A percentile compares a stretch with the other conserved stretches of the same genome.
Evolutionary conservation across 148 eudicot genomes (phyloP).

Genomic region (Cornus suecica): DNA sequence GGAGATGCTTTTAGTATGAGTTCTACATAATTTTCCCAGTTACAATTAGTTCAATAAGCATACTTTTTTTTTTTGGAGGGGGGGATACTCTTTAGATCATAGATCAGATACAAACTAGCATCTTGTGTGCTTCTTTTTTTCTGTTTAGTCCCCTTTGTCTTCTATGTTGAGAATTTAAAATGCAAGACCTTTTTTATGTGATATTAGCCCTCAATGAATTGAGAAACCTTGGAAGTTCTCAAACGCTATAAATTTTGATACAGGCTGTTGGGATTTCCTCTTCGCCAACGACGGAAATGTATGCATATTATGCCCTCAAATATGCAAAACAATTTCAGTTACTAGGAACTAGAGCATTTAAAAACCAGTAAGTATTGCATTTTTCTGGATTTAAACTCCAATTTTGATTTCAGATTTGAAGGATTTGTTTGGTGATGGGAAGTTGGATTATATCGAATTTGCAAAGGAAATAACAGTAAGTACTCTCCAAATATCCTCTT

Average conservation of each 20-base stretch:
- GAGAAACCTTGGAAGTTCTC: neutral
- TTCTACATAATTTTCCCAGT: neutral
- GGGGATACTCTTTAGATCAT: neutral
- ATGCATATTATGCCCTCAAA: slow-evolving; percentile 18
- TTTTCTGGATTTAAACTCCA: neutral
- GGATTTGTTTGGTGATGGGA: slow-evolving; percentile 60
- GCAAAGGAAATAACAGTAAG: slow-evolving; percentile 76
- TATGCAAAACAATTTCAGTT: neutral
- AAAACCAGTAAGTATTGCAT: neutral
- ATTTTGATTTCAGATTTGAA: slow-evolving; percentile 52
- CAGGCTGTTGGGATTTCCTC: slow-evolving; percentile 81
- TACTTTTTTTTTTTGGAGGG: neutral
- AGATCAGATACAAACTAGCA: neutral
- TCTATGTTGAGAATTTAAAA: neutral
- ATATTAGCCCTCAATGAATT: neutral
- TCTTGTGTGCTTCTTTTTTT: neutral
- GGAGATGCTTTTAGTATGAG: neutral
- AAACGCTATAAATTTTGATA: slow-evolving; percentile 13
- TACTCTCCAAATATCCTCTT: slow-evolving; percentile 9
- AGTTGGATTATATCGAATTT: slow-evolving; percentile 69
- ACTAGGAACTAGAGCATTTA: neutral
- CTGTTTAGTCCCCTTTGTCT: neutral
- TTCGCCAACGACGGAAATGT: slow-evolving; percentile 81
- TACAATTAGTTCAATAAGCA: neutral
- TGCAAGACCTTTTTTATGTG: neutral